These are phyloP conservation scores for Hymenoscyphus linearis DNA, from an alignment of 2,329 filamentous ascomycete species.

Conservation along the genomic window DNA sequence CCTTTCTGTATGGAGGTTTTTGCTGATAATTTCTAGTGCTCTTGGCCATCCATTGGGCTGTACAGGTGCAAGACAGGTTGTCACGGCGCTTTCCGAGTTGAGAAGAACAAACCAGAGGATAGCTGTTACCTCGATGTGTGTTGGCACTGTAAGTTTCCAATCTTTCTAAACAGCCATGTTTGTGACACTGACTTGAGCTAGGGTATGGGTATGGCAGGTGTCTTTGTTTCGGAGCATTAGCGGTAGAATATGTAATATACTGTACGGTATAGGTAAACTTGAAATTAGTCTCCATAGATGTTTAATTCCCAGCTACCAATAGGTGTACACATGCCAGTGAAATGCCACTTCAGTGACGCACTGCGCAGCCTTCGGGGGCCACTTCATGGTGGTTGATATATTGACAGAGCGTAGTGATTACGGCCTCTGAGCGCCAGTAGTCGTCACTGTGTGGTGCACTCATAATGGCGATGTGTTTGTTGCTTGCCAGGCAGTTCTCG, in stretches of 20 bases:
- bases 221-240: constrained; percentile 83
- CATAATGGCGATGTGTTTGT: no score
- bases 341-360: no score
- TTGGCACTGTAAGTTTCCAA: constrained; percentile 60
- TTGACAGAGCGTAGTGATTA: no score
- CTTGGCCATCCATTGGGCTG: constrained; percentile 93
- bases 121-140: constrained; percentile 90
- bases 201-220: constrained; percentile 90
- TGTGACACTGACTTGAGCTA: constrained; percentile 2
- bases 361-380: no score
- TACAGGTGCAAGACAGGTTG: constrained; percentile 87
- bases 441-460: no score
- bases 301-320: neutral
- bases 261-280: neutral
- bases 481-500: no score
- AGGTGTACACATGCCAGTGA: neutral
- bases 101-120: constrained; percentile 76
- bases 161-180: neutral
- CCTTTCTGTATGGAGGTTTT: neutral
- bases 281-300: neutral
- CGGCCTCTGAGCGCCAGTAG: no score
- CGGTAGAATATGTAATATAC: neutral
- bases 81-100: constrained; percentile 84
- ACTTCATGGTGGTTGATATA: no score
- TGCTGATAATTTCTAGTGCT: constrained; percentile 39